phyloP scores from a whole-genome alignment of 2,329 filamentous ascomycete species.

The Aspergillus aculeatus region DNA sequence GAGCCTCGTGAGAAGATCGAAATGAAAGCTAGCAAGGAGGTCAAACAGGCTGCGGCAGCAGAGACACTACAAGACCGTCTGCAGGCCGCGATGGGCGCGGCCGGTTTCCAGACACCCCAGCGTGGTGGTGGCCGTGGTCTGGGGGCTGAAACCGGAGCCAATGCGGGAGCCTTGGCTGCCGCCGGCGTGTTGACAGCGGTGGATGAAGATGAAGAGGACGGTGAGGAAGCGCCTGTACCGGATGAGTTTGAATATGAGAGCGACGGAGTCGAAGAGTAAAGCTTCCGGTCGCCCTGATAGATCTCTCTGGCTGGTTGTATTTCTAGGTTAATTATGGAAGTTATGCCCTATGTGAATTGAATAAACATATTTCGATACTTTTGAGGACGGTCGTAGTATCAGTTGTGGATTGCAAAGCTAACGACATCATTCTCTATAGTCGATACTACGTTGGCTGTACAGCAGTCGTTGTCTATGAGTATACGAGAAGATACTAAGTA shows the following conservation, averaged over 20 bases:
- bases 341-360: slow-evolving; percentile 23
- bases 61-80: slow-evolving; percentile 46
- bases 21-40: slow-evolving; percentile 80
- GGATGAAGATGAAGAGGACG: slow-evolving; percentile 64
- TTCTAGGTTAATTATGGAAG: slow-evolving; percentile 37
- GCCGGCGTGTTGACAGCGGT: slow-evolving; percentile 81
- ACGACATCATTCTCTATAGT: not conserved
- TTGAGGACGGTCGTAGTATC: too few species aligned
- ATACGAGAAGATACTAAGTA: not conserved
- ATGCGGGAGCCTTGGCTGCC: slow-evolving; percentile 64
- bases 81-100: slow-evolving; percentile 39
- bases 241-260: slow-evolving; percentile 49
- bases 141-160: slow-evolving; percentile 23
- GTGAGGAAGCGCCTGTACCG: slow-evolving; percentile 49
- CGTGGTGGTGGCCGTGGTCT: slow-evolving; percentile 26
- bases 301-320: slow-evolving; percentile 32
- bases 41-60: slow-evolving; percentile 41
- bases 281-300: slow-evolving; percentile 13
- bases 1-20: slow-evolving; percentile 81
- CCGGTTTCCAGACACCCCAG: slow-evolving; percentile 34
- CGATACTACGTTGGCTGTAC: too few species aligned
- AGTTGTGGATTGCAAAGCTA: too few species aligned
- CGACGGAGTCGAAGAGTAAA: slow-evolving; percentile 36
- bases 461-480: too few species aligned
- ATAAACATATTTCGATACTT: too few species aligned